Evolutionary conservation across 1,284 basidiomycete species (phyloP).

Genomic region (Fomitopsis betulina): DNA sequence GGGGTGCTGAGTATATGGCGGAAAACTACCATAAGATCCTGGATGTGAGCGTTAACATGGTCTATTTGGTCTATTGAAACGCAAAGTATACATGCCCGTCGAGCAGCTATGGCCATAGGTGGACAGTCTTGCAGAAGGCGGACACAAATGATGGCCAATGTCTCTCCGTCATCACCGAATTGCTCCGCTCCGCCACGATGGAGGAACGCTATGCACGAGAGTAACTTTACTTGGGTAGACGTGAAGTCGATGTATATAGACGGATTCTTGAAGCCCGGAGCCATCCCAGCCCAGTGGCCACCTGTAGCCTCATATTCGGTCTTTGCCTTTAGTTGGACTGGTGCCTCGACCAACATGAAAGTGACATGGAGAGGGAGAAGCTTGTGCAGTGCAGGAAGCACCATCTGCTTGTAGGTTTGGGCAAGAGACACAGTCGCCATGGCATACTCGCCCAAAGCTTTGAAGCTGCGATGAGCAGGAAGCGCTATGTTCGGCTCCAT

Average conservation of each 20-base stretch:
- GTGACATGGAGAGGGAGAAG: conserved; percentile 77
- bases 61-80: neutral
- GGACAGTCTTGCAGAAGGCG: conserved; percentile 94
- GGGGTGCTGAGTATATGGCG: conserved; percentile 87
- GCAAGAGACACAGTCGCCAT: conserved; percentile 92
- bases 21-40: conserved; percentile 93
- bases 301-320: conserved; percentile 77
- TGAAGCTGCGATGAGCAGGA: conserved; percentile 85
- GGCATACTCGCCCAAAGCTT: conserved; percentile 92
- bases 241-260: conserved; percentile 87
- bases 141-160: conserved; percentile 78
- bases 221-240: conserved; percentile 92
- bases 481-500: conserved; percentile 56
- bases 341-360: conserved; percentile 76
- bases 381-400: conserved; percentile 68
- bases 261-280: conserved; percentile 72
- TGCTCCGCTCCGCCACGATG: conserved; percentile 71
- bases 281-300: conserved; percentile 84
- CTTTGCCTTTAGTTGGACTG: conserved; percentile 83
- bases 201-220: conserved; percentile 93
- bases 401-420: conserved; percentile 71
- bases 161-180: conserved; percentile 77
- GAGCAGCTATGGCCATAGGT: conserved; percentile 75
- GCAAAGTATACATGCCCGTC: conserved; percentile 50
- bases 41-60: conserved; percentile 3